A percentile compares a stretch with the other conserved stretches of the same genome.
phyloP scores from a whole-genome alignment of 148 eudicot genomes.

The Rhododendron ovatum region DNA sequence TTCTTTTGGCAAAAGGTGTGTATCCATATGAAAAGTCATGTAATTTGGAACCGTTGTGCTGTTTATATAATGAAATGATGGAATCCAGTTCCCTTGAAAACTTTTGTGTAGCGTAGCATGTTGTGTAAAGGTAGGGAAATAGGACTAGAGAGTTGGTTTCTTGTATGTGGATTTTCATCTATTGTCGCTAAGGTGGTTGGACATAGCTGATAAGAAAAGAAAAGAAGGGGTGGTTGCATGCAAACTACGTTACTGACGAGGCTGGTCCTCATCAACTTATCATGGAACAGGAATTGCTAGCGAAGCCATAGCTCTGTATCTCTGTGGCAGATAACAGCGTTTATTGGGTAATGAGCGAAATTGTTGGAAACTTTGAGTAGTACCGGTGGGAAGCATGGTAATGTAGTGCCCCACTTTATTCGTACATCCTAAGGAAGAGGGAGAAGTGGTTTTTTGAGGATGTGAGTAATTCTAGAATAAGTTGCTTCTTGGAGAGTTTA shows the following conservation, averaged over 20 bases:
- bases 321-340: not conserved
- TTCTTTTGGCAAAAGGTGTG: not conserved
- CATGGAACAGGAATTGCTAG: no score
- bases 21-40: not conserved
- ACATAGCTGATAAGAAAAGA: not conserved
- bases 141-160: not conserved
- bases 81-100: not conserved
- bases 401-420: not conserved
- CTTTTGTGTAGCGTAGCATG: not conserved
- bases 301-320: not conserved
- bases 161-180: not conserved
- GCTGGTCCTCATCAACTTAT: not conserved
- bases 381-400: not conserved
- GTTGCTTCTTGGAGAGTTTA: not conserved
- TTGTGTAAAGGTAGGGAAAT: not conserved
- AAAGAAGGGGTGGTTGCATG: not conserved
- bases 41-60: not conserved
- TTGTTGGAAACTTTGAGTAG: not conserved
- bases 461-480: not conserved
- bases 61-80: not conserved
- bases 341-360: not conserved
- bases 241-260: not conserved
- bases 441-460: not conserved
- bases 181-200: not conserved
- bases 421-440: not conserved